Evolutionary conservation across 1,139 yeast species (phyloP), one percentile per base, ranked within the genome.

Genomic region (Saccharomycopsis phalli): DNA sequence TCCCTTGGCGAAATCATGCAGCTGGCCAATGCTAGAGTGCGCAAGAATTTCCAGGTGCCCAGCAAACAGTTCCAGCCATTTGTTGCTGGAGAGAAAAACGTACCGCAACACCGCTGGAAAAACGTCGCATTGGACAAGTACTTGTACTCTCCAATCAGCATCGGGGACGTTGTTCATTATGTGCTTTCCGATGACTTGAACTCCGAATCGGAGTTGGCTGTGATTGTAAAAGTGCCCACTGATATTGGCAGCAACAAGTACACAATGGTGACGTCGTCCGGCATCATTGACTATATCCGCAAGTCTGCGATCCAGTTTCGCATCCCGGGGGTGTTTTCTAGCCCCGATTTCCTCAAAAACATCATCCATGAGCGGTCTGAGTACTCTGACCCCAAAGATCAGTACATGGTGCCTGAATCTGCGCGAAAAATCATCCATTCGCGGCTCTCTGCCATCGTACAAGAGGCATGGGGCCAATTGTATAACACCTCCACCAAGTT

Each of bases 241-340:
- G 50, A 57, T 4, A 50, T 59, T 1, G 57, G 55, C 25, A 74
- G 70, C 47, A 68, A 72, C 16, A 56, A 74, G 27, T 80, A 72
- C 50, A 70, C 81, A 0, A 67, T 75, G 46, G 61, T 76, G 37
- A 69, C 71, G 44, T 63, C 68, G 31, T 69, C 68, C 45, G 91
- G 93, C 3, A 73, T 67, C 36, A 58, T 81, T 4, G 52, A 63
- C 1, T 76, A 69, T 58, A 69, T 69, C 1, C 60, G 70, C 10
- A 67, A 66, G 45, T 54, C 60, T n/a, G 55, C 58, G 10, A 68
- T 80, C 37, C 61, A 62, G 34, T 53, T 73, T 28, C 61, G 87
- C 41, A 59, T 81, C 8, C 87, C 88, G 1, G 55, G 60, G 2
- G 66, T 73, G 2, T 61, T 74, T 30, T 77, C 79, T 0, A 45